phyloP scores from a whole-genome alignment of 1,139 yeast genomes.

The Blastobotrys ciferrii region DNA sequence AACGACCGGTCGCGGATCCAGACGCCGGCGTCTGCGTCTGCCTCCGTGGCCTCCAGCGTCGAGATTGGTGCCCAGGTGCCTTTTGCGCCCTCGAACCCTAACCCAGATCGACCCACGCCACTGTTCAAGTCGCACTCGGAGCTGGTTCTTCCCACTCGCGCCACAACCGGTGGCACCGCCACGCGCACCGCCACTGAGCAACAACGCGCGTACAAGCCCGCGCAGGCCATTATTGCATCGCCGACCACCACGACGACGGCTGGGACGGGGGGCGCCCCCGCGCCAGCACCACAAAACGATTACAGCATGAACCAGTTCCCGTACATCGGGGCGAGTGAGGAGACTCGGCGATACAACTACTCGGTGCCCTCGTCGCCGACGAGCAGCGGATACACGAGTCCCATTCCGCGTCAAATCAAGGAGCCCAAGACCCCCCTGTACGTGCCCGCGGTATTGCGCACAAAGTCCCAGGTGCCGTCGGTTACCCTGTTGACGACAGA shows the following conservation, averaged over 20 bases:
- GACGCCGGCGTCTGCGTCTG: constrained; percentile 34
- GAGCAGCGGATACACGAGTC: constrained; percentile 5
- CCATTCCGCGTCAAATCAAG: constrained; percentile 9
- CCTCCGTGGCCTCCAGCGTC: constrained; percentile 25
- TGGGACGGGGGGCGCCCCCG: not conserved
- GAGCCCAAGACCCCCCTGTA: constrained; percentile 78
- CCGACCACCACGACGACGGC: not conserved
- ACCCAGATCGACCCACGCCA: constrained; percentile 5
- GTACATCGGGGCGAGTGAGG: constrained; percentile 9
- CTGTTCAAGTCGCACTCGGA: constrained; percentile 8
- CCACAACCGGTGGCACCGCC: not conserved
- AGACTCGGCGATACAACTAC: constrained; percentile 11
- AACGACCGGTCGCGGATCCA: constrained; percentile 33
- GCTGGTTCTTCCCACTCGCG: constrained; percentile 4
- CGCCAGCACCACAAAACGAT: not conserved
- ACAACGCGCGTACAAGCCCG: constrained; percentile 13
- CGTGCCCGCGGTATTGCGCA: constrained; percentile 81
- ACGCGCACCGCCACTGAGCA: not conserved
- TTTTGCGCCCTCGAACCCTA: constrained; percentile 22
- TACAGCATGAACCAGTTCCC: not conserved
- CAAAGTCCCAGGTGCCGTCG: constrained; percentile 1
- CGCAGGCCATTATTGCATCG: constrained; percentile 10
- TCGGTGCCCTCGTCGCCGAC: constrained; percentile 25
- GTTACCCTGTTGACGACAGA: not conserved
- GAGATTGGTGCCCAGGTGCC: constrained; percentile 38